Conservation (phyloP, 768 basidiomycete species). For the Boletales sp. region DNA sequence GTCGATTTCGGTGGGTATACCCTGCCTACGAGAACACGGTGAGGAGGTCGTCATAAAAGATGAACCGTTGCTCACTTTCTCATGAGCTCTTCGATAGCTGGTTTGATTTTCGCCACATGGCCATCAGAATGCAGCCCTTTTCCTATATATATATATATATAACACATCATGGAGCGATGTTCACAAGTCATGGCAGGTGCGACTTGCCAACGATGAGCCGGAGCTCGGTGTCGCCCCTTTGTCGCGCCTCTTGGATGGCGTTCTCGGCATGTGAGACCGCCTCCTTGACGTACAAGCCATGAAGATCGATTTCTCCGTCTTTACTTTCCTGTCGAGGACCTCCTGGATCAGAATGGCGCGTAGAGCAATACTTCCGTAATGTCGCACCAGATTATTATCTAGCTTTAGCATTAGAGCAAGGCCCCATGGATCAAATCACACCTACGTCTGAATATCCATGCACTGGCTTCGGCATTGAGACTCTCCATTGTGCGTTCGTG, state of each 20-base stretch:
- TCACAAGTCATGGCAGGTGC: background rate
- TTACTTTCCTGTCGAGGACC: constrained; percentile 49
- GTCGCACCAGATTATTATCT: constrained; percentile 74
- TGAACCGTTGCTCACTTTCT: constrained; percentile 49
- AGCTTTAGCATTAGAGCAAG: background rate
- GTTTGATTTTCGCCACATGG: constrained; percentile 82
- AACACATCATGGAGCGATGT: background rate
- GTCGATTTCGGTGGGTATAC: constrained; percentile 71
- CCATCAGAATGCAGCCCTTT: constrained; percentile 84
- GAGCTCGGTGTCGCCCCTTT: constrained; percentile 58
- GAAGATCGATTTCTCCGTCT: constrained; percentile 80
- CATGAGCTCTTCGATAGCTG: constrained; percentile 87
- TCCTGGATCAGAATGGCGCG: background rate
- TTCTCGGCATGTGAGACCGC: constrained; percentile 72
- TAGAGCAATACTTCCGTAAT: background rate
- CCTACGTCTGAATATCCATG: constrained; percentile 80
- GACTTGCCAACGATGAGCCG: constrained; percentile 80
- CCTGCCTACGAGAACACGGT: constrained; percentile 47
- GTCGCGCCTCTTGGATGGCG: constrained; percentile 65
- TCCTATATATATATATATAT: constrained; percentile 48
- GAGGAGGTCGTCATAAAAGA: background rate
- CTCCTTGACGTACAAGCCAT: constrained; percentile 93
- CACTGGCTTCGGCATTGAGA: constrained; percentile 76
- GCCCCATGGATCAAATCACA: constrained; percentile 2
- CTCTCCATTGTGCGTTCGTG: constrained; percentile 77